These are phyloP conservation scores for Talaromyces sp. DNA, from an alignment of 2,329 filamentous ascomycete genomes.

Conservation along the genomic window DNA sequence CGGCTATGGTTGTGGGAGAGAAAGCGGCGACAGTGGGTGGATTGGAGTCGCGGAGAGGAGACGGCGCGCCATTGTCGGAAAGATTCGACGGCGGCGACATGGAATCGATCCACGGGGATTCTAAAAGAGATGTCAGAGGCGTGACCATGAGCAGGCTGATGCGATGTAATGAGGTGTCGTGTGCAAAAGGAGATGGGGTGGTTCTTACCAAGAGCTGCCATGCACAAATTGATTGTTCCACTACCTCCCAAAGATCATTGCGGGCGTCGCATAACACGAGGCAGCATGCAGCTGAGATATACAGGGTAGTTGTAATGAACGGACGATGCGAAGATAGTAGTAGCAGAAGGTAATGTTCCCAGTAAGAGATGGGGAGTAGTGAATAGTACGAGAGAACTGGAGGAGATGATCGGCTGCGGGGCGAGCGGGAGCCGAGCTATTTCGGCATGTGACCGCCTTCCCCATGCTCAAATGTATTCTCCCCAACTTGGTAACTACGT, in stretches of 20 bases:
- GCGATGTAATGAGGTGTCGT: neutral
- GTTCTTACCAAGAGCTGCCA: constrained; percentile 46
- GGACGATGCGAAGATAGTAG: neutral
- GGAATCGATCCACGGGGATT: constrained; percentile 51
- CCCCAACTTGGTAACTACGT: constrained; percentile 4
- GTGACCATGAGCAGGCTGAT: constrained; percentile 1
- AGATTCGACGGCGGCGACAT: constrained; percentile 43
- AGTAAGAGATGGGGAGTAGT: neutral
- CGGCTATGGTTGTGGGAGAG: constrained; percentile 73
- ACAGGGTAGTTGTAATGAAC: neutral
- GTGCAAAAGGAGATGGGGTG: constrained; percentile 1
- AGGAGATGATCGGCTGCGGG: neutral
- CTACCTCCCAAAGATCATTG: constrained; percentile 26
- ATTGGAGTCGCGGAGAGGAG: constrained; percentile 37
- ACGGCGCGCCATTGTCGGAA: constrained; percentile 33
- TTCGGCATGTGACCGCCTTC: constrained; percentile 1
- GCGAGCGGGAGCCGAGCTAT: neutral
- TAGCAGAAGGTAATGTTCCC: neutral
- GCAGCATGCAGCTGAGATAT: neutral
- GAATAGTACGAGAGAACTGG: neutral
- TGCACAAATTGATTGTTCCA: constrained; percentile 34
- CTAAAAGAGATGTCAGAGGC: constrained; percentile 23
- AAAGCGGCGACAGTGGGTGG: constrained; percentile 83
- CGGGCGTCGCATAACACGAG: constrained; percentile 16
- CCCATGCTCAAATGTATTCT: neutral